Evolutionary conservation across 371 early-diverging fungal genomes (phyloP), one percentile per base, ranked within the genome.

Genomic region (Rhizomucor pusillus): DNA sequence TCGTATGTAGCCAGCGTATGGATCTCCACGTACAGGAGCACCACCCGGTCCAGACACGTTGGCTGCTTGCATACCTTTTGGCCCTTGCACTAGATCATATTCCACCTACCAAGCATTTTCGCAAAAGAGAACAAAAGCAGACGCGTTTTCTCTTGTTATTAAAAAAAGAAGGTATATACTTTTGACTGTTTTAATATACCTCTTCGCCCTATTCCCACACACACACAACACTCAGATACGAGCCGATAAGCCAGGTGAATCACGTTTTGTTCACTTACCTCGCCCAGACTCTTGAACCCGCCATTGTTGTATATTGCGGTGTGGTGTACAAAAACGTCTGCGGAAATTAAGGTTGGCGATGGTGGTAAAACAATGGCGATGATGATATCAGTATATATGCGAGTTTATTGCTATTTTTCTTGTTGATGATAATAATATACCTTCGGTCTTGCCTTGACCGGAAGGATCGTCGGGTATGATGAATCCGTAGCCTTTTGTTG

Each of bases 401-500:
- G 29, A 29, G 29, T 29, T 29, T 29, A 7, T 29, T n/a, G n/a
- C n/a, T 19, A 54, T 19, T 20, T 45, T 41, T 39, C 23, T 19
- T 48, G 18, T 43, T 14, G 23, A 47, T 29, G 16, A 11, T 4
- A n/a, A n/a, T n/a, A n/a, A n/a, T n/a, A n/a, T 50, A 90, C 90
- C 87, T 85, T 90, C 91, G 43, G 57, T 47, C n/a, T 56, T 20
- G 46, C 75, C 68, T 23, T 66, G 66, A 18, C 59, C 53, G 13
- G 75, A 77, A 36, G 72, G 63, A 43, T 86, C 86, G 49, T 79
- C 73, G 7, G 90, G 90, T 53, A 92, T 79, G 57, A 93, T 89
- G 65, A 93, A 93, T 0, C 94, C 94, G 60, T 84, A 93, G 35
- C 93, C 94, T 73, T 93, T 93, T 63, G 81, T 84, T 50, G 85